Evolutionary conservation across 2,329 filamentous ascomycete genomes (phyloP), one percentile per base, ranked within the genome.

Genomic region (Trichophyton mentagrophytes): DNA sequence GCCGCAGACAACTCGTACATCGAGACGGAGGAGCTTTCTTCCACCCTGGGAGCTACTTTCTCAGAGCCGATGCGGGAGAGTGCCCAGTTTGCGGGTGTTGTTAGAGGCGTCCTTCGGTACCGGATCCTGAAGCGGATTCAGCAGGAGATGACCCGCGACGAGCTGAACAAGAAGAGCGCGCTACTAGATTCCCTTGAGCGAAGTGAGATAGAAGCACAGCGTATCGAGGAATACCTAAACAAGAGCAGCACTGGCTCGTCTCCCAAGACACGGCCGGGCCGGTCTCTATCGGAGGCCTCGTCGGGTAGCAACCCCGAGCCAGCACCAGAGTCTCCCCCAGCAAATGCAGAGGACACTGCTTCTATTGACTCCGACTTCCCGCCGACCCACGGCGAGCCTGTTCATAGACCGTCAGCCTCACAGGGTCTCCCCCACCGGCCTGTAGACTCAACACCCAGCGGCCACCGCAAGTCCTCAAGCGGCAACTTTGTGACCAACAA

Each of bases 31-130:
- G 93, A 99, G 71, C 78, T 99, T 2, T 91, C 91, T 0, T 85
- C 85, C 1, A 87, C 88, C 0, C 77, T 99, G n/a, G 91, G 91
- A 20, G 91, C 92, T 38, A 93, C 85, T 66, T 99, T 99, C 70
- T 90, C 95, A 0, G 95, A 99, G 70, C 93, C 93, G 0, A 96
- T 99, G 90, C 84, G 95, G 60, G 93, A 99, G 75, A 95, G 90
- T 68, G 91, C 93, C 11, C 93, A 99, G 70, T 99, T 99, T 72
- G 93, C 93, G 0, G 89, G 93, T 9, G 90, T 99, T 0, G 93
- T 99, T 2, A 85, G 91, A 47, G 88, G 80, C 65, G 92, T 99
- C 38, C 78, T 99, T 60, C 84, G 89, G 65, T 99, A 96, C 71
- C 82, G 93, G 15, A 87, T 97, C 2, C 77, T 96, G 64, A 99